phyloP scores from a whole-genome alignment of 345 rosid species.

The Citrus glauca region DNA sequence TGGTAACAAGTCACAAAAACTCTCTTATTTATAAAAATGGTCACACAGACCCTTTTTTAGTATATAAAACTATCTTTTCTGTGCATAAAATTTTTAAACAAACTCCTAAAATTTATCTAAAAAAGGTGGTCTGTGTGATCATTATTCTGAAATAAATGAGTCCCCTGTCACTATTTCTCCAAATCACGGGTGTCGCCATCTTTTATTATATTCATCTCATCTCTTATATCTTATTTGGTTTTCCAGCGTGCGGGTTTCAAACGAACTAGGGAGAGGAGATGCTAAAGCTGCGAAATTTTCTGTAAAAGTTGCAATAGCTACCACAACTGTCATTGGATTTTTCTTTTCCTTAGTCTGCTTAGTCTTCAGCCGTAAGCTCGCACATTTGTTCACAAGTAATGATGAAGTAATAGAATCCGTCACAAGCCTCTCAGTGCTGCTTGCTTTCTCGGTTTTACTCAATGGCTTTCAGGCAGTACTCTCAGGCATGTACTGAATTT shows the following conservation, averaged over 20 bases:
- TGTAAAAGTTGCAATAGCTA: conserved; percentile 33
- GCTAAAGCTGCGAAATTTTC: conserved; percentile 45
- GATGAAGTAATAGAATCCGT: conserved; percentile 30
- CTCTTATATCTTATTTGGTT: not conserved
- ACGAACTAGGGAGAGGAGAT: conserved; percentile 55
- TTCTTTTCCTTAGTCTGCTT: conserved; percentile 35
- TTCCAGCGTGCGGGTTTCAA: conserved; percentile 53
- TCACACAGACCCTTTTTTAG: no score
- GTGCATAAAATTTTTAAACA: no score
- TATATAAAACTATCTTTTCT: no score
- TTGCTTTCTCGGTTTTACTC: conserved; percentile 42
- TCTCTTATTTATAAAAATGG: no score
- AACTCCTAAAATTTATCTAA: no score
- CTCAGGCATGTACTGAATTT: conserved; percentile 27
- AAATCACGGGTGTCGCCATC: no score
- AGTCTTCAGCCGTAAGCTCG: conserved; percentile 31
- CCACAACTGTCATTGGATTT: conserved; percentile 39
- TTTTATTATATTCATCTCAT: not conserved
- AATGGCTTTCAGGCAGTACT: conserved; percentile 50
- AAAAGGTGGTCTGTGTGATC: no score
- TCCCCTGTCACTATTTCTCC: no score
- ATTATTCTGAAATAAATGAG: no score
- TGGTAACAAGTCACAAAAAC: no score
- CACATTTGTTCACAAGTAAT: conserved; percentile 35
- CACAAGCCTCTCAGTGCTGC: conserved; percentile 35